A percentile compares a stretch with the other conserved stretches of the same genome.
These are phyloP conservation scores for Hordeum marinum DNA, from an alignment of 176 grass and related monocot genomes.

Conservation along the genomic window DNA sequence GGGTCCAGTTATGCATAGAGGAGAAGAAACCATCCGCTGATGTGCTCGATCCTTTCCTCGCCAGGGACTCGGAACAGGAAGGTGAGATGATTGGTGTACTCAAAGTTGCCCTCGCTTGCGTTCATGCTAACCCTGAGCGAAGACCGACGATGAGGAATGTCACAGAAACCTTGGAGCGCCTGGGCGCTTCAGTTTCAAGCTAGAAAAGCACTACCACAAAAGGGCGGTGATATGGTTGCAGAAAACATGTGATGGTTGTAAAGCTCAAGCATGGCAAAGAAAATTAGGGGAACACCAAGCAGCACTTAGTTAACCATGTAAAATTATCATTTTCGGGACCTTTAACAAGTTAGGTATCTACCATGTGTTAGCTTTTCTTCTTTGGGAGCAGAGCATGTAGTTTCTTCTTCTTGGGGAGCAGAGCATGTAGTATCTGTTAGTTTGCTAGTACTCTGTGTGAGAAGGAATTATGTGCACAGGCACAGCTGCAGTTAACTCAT, in stretches of 20 bases:
- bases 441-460: neutral
- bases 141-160: constrained; percentile 68
- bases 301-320: constrained; percentile 4
- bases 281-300: neutral
- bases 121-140: constrained; percentile 60
- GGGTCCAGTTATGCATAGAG: constrained; percentile 86
- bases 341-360: constrained; percentile 11
- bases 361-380: neutral
- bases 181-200: constrained; percentile 21
- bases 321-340: neutral
- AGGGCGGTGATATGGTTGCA: neutral
- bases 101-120: constrained; percentile 71
- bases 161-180: constrained; percentile 48
- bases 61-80: constrained; percentile 47
- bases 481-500: no score
- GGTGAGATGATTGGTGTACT: constrained; percentile 76
- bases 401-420: neutral
- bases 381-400: neutral
- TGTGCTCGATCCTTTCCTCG: constrained; percentile 67
- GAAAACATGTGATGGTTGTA: neutral
- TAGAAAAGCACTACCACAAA: neutral
- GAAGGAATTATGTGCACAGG: no score
- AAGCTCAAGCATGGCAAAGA: constrained; percentile 17
- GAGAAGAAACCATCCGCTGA: constrained; percentile 74
- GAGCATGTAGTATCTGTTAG: neutral